Evolutionary conservation across 2,329 filamentous ascomycete genomes (phyloP).

Genomic region (Cladophialophora yegresii): DNA sequence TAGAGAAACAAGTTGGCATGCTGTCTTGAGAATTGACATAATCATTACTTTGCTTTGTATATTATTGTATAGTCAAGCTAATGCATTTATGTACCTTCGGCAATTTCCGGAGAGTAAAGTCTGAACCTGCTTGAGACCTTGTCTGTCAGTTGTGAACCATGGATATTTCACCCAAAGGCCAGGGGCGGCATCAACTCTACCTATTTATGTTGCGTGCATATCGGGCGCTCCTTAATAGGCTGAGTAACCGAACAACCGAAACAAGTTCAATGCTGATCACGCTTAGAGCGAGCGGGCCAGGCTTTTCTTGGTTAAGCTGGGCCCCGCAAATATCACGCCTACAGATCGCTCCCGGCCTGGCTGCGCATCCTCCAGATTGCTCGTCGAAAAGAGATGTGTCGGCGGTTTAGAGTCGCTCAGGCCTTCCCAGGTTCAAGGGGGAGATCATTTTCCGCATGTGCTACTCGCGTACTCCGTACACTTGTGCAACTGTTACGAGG

Average conservation of each 20-base stretch:
- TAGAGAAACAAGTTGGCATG: conserved; percentile 10
- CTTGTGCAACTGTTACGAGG: not conserved
- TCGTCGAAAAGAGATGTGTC: conserved; percentile 4
- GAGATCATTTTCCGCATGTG: not conserved
- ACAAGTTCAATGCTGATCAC: conserved; percentile 24
- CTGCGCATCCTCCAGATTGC: conserved; percentile 26
- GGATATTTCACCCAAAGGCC: not conserved
- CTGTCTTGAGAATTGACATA: not conserved
- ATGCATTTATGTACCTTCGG: not conserved
- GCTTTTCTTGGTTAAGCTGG: conserved; percentile 9
- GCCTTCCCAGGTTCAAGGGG: not conserved
- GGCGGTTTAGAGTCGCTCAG: not conserved
- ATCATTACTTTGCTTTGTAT: not conserved
- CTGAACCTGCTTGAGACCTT: not conserved
- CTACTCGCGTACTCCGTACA: not conserved
- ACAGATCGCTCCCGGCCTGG: conserved; percentile 23
- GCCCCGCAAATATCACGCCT: conserved; percentile 25
- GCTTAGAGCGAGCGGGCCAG: conserved; percentile 8
- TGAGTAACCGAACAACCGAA: conserved; percentile 21
- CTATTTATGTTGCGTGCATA: conserved; percentile 2
- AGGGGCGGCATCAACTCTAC: not conserved
- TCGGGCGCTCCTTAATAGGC: conserved; percentile 5
- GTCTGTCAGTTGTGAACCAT: not conserved
- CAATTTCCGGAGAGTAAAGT: not conserved
- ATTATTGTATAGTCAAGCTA: not conserved